A percentile compares a stretch with the other conserved stretches of the same genome.
Conservation (phyloP, 2,329 filamentous ascomycete genomes). For the Sarocladium kiliense region DNA sequence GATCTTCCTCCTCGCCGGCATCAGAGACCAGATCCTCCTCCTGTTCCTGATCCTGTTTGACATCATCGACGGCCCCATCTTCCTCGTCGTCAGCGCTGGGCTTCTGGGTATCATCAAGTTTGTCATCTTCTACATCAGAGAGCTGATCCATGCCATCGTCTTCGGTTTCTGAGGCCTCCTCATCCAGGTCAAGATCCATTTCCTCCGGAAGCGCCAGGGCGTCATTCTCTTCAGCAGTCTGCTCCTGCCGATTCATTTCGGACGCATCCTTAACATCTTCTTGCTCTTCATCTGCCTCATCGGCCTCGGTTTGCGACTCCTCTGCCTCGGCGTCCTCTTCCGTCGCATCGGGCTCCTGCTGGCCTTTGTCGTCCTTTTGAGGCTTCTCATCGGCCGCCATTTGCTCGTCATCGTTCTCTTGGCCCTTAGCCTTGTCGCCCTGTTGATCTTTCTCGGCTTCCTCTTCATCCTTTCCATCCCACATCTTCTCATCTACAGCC, state of each 20-base stretch:
- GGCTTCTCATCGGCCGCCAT: slow-evolving; percentile 55
- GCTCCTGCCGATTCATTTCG: slow-evolving; percentile 58
- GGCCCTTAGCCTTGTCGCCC: slow-evolving; percentile 65
- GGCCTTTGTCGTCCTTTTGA: slow-evolving; percentile 34
- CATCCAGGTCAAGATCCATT: slow-evolving; percentile 76
- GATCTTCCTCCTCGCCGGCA: slow-evolving; percentile 47
- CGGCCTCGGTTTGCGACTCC: slow-evolving; percentile 43
- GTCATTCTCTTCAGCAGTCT: slow-evolving; percentile 76
- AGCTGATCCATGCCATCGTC: slow-evolving; percentile 56
- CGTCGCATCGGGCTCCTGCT: no score
- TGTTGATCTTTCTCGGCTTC: slow-evolving; percentile 80
- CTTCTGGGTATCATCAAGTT: slow-evolving; percentile 31
- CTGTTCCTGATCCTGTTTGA: slow-evolving; percentile 30
- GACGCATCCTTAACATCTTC: slow-evolving; percentile 51
- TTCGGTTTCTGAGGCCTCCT: slow-evolving; percentile 49
- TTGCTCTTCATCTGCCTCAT: slow-evolving; percentile 54
- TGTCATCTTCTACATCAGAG: slow-evolving; percentile 46
- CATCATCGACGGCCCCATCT: slow-evolving; percentile 31
- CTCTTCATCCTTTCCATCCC: slow-evolving; percentile 81
- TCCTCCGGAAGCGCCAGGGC: slow-evolving; percentile 82
- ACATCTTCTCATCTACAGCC: slow-evolving; percentile 97
- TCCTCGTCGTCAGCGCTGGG: slow-evolving; percentile 32
- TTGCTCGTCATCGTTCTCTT: slow-evolving; percentile 61
- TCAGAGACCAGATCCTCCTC: slow-evolving; percentile 44
- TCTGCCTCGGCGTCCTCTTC: slow-evolving; percentile 40